Base-by-base conservation (phyloP, 164 flowering plant genomes). In the Nymphaea thermarum region DNA sequence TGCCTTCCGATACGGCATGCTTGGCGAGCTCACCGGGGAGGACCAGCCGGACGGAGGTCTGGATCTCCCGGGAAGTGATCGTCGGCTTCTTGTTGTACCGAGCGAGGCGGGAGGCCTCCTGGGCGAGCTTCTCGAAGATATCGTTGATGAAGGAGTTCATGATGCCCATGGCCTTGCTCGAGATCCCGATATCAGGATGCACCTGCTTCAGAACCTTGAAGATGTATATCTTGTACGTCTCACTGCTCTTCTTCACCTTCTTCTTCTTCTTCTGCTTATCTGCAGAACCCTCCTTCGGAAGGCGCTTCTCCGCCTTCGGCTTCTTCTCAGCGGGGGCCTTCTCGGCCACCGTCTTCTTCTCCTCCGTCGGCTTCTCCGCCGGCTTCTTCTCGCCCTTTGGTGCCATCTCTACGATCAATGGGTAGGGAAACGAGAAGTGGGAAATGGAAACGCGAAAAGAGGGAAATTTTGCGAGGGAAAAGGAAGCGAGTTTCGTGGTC, bases 151-250 rank as follows among this genome's bases (percentile, higher is more conserved):
- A 71, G 67, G 68, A 65, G 60, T 71, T 71, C 68, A 71, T 65
- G 25, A 71, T 71, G 0, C 69, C 68, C 73, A 71, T 71, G 36
- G 73, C 70, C 61, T 64, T 67, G 44, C 70, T 62, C 5, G 70
- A 67, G 63, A 72, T 63, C 3, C 74, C 74, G 17, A 71, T 71
- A 41, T 71, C 73, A 8, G 73, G 73, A 36, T 71, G 73, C 2
- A 73, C 76, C 53, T 69, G 76, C 65, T 73, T 65, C 66, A 73
- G 25, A 3, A 69, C 69, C 72, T 69, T 73, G 72, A 73, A 73
- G n/a, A 73, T 68, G 43, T 73, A 73, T 43, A 73, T 73, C 68
- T 73, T 73, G 66, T 73, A 73, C 1, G 75, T 25, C 36, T 25
- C 36, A 25, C 36, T 25, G 68, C 59, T 73, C 75, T 62, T 53